Evolutionary conservation across 345 rosid species (phyloP), one percentile per base, ranked within the genome.

Genomic region (Lenwebbia sp.): DNA sequence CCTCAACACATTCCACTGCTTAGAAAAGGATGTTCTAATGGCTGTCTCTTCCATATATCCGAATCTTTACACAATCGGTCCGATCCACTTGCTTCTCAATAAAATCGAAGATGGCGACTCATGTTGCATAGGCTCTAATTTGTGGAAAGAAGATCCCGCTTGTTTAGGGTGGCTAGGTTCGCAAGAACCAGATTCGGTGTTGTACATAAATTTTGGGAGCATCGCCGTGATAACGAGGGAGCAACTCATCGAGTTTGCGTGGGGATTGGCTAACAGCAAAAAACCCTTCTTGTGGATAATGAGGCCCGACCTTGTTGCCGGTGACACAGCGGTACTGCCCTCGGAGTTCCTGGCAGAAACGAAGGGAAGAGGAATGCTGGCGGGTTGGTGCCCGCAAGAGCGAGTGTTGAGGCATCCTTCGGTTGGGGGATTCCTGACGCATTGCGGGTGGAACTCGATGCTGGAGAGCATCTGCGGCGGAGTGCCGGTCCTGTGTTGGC

Each of bases 1-100:
- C 5, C 23, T 91, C n/a, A 93, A 92, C 88, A 92, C 91, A 1
- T 93, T 93, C 26, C 84, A 92, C 12, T 56, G 86, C 9, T 84
- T 94, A 26, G 89, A 93, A 37, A 57, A 55, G 33, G 83, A 89
- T 19, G 93, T 86, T 28, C 10, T 92, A 41, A 75, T 62, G 3
- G 88, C 86, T 10, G 26, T 92, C 22, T 74, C 51, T 21, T 83
- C 88, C 3, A 44, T 86, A 54, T 25, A 85, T 33, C 89, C 88
- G 17, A 62, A 17, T 15, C 40, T 89, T 14, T 85, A 54, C 86
- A 56, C 88, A 7, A 37, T 87, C 3, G 90, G 91, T 10, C 90
- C 90, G 0, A 85, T 90, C 5, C 84, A 87, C 9, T 40, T 86
- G 23, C 88, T 89, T 11, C 56, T 83, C 28, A 12, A 90, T 37